phyloP scores from a whole-genome alignment of 2,329 filamentous ascomycete species.

The Aspergillus pseudoviridinutans region DNA sequence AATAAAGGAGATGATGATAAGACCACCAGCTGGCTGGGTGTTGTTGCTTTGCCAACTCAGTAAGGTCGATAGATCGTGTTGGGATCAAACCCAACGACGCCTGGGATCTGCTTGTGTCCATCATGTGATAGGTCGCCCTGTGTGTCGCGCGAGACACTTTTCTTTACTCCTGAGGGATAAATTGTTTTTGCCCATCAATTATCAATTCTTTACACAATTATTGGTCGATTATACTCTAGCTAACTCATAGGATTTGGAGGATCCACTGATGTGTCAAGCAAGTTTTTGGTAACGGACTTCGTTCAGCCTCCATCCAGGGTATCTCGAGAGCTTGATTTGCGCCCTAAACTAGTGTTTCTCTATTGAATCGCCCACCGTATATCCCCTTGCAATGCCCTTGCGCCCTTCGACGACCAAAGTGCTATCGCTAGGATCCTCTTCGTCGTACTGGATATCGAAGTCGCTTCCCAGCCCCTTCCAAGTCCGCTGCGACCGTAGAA shows the following conservation, averaged over 20 bases:
- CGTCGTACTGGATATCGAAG: conserved; percentile 61
- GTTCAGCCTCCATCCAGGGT: conserved; percentile 2
- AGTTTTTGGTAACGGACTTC: background rate
- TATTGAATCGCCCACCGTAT: conserved; percentile 64
- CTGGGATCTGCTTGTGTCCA: conserved; percentile 14
- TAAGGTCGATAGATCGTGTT: conserved; percentile 9
- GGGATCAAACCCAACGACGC: conserved; percentile 16
- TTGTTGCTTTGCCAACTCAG: conserved; percentile 21
- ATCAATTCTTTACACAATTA: background rate
- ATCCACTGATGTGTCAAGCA: background rate
- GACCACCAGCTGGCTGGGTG: background rate
- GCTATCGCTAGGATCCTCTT: conserved; percentile 48
- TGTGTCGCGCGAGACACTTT: background rate
- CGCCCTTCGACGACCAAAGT: conserved; percentile 78
- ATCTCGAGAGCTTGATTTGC: conserved; percentile 1
- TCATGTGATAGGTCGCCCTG: conserved; percentile 24
- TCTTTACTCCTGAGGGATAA: background rate
- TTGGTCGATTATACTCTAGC: background rate
- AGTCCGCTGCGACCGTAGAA: conserved; percentile 71
- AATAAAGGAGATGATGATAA: conserved; percentile 3
- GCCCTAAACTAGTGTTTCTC: conserved; percentile 31
- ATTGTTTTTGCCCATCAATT: background rate
- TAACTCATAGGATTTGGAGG: background rate
- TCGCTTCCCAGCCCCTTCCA: conserved; percentile 93
- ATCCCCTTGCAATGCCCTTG: conserved; percentile 83